Evolutionary conservation across 306 rosid genomes (phyloP).

Genomic region (Casuarina cunninghamiana): DNA sequence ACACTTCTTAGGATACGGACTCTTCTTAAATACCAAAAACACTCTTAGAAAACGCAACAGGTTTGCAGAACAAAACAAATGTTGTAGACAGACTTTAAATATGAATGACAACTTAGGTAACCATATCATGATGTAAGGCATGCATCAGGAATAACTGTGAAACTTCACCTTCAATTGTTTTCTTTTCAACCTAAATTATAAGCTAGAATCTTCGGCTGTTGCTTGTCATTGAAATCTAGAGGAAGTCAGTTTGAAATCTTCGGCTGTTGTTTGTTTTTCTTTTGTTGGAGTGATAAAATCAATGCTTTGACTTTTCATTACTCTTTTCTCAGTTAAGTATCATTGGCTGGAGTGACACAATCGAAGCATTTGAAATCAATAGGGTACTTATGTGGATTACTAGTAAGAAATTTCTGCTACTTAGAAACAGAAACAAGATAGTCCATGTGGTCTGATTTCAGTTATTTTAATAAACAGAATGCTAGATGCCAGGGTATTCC

Average conservation of each 20-base stretch:
- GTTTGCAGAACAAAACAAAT: neutral
- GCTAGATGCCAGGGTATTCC: neutral
- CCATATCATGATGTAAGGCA: neutral
- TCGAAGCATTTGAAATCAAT: neutral
- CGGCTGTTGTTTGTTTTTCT: neutral
- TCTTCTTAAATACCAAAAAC: no score
- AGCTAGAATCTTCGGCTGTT: conserved; percentile 7
- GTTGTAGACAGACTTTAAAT: neutral
- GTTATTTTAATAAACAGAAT: conserved; percentile 8
- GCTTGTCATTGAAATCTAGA: neutral
- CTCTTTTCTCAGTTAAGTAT: neutral
- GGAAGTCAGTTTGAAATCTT: no score
- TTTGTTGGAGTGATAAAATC: neutral
- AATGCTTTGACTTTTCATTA: neutral
- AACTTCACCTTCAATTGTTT: conserved; percentile 4
- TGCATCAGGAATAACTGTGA: neutral
- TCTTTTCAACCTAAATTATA: conserved; percentile 4
- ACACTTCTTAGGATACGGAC: no score
- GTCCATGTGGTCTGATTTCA: conserved; percentile 14
- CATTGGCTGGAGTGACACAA: neutral
- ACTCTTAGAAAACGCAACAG: no score
- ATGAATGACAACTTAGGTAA: neutral
- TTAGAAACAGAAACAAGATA: neutral
- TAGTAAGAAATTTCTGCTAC: neutral
- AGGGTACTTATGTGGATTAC: neutral